Percentiles rank a stretch among this genome's conserved stretches.
phyloP scores from a whole-genome alignment of 129 eudicot species.

The sunflower (Helianthus annuus) region DNA sequence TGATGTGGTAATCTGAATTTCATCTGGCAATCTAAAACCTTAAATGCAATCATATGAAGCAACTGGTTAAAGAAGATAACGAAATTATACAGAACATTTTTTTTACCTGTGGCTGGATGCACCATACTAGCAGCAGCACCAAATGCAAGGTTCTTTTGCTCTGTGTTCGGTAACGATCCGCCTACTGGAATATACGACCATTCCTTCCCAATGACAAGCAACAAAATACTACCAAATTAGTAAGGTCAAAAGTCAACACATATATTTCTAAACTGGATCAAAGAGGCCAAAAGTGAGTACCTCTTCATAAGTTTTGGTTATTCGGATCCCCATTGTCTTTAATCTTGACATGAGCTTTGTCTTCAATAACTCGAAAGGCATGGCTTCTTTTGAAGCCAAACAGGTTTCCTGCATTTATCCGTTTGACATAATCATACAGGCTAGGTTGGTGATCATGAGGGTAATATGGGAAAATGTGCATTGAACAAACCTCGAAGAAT shows the following conservation, averaged over 20 bases:
- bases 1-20: neutral
- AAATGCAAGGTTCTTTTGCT: slow-evolving; percentile 96
- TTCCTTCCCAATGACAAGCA: slow-evolving; percentile 54
- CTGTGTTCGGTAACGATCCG: slow-evolving; percentile 93
- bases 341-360: slow-evolving; percentile 80
- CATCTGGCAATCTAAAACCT: neutral
- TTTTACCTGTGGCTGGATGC: slow-evolving; percentile 98
- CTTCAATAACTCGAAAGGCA: slow-evolving; percentile 87
- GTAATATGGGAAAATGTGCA: slow-evolving; percentile 6
- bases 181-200: slow-evolving; percentile 99
- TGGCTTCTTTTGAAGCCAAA: slow-evolving; percentile 93
- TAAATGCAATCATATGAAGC: neutral
- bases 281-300: slow-evolving; percentile 39
- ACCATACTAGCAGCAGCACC: slow-evolving; percentile 99
- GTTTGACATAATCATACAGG: neutral
- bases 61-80: neutral
- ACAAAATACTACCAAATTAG: neutral
- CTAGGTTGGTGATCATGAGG: neutral
- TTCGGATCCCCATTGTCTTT: slow-evolving; percentile 74
- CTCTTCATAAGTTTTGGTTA: slow-evolving; percentile 83
- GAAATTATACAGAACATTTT: neutral
- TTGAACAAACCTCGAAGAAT: slow-evolving; percentile 78
- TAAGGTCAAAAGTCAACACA: neutral
- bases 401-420: slow-evolving; percentile 77
- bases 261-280: neutral